A percentile compares a stretch with the other conserved stretches of the same genome.
phyloP scores from a whole-genome alignment of 2,329 filamentous ascomycete genomes.

The Elsinoe fawcettii region DNA sequence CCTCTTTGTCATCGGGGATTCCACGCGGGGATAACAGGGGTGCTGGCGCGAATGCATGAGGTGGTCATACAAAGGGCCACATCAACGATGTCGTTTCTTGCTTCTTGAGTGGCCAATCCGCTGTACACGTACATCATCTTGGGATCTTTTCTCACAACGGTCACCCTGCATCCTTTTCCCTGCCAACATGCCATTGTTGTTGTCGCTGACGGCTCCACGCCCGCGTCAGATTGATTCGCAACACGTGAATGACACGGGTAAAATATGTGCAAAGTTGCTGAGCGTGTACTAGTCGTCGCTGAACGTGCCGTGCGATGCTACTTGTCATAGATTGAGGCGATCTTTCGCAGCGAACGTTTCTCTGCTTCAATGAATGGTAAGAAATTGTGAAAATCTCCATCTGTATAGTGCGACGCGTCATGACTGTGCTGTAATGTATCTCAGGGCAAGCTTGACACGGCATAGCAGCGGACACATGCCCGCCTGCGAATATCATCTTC shows the following conservation, averaged over 20 bases:
- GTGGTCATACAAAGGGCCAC: neutral
- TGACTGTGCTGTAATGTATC: too few relatives aligned
- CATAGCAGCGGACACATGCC: neutral
- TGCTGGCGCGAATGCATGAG: neutral
- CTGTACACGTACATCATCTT: too few relatives aligned
- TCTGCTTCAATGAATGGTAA: too few relatives aligned
- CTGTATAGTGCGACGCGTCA: too few relatives aligned
- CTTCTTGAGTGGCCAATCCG: neutral
- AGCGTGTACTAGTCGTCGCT: neutral
- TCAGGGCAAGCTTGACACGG: too few relatives aligned
- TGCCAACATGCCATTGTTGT: neutral
- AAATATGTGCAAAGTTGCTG: neutral
- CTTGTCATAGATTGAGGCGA: too few relatives aligned
- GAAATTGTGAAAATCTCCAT: too few relatives aligned
- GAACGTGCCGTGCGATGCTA: neutral
- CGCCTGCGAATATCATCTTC: neutral
- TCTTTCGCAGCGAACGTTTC: too few relatives aligned
- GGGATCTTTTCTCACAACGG: neutral
- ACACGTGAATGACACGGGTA: neutral
- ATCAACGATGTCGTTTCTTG: constrained; percentile 5
- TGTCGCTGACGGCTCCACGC: neutral
- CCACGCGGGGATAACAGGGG: neutral
- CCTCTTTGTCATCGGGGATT: neutral
- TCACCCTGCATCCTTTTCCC: neutral
- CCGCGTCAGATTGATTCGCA: neutral